Evolutionary conservation across 768 basidiomycete genomes (phyloP).

Genomic region (Calvatia gigantea): DNA sequence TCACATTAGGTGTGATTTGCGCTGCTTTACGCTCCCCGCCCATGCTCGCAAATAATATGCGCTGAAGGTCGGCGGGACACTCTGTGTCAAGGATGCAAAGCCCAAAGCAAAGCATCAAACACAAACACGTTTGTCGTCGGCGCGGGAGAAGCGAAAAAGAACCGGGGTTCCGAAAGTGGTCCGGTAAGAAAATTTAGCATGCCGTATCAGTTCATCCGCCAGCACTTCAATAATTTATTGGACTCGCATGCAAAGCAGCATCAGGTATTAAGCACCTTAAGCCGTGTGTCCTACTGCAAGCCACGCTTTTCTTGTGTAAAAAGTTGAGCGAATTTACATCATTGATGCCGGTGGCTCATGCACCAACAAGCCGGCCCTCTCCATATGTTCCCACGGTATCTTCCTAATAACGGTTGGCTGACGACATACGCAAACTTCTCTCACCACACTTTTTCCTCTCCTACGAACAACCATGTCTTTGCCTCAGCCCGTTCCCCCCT

Average conservation of each 20-base stretch:
- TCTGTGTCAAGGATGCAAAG: too few species aligned
- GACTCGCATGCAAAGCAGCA: background rate
- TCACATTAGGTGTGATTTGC: too few species aligned
- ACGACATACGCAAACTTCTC: constrained; percentile 9
- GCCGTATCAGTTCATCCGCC: background rate
- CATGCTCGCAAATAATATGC: too few species aligned
- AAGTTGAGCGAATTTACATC: background rate
- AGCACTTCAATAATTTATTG: background rate
- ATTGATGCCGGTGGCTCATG: constrained; percentile 1
- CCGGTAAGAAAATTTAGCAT: too few species aligned
- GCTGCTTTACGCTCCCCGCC: too few species aligned
- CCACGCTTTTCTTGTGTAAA: background rate
- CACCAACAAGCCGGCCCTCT: constrained; percentile 12
- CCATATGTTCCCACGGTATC: constrained; percentile 17
- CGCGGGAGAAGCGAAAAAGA: background rate
- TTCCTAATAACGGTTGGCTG: constrained; percentile 14
- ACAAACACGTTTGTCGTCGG: too few species aligned
- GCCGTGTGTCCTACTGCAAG: too few species aligned
- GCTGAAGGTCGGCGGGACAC: too few species aligned
- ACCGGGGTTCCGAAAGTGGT: too few species aligned
- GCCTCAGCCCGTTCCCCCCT: constrained; percentile 94
- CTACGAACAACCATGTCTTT: constrained; percentile 65
- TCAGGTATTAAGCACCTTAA: background rate
- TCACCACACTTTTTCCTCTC: constrained; percentile 16
- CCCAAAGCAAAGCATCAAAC: too few species aligned